Evolutionary conservation across 2,329 filamentous ascomycete genomes (phyloP).

Genomic region (Alternaria arborescens): DNA sequence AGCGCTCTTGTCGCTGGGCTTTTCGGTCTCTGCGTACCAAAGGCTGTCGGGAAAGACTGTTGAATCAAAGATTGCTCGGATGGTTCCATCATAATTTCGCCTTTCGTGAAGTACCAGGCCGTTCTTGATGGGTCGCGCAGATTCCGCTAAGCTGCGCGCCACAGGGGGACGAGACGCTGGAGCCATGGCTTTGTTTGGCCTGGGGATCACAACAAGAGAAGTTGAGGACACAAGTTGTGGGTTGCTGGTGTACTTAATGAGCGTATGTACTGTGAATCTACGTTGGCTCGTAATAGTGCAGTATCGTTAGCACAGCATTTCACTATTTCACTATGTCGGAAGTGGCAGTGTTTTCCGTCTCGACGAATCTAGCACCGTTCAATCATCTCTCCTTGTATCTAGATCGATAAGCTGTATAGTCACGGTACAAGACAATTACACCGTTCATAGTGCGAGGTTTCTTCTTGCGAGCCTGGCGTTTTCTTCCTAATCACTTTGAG

Average conservation of each 20-base stretch:
- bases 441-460: neutral
- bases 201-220: neutral
- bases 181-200: neutral
- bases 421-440: neutral
- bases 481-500: neutral
- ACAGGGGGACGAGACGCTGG: neutral
- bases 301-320: neutral
- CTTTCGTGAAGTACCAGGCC: neutral
- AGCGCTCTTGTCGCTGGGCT: neutral
- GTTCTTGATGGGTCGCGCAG: neutral
- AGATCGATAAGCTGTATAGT: neutral
- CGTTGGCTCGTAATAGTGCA: neutral
- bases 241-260: neutral
- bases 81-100: neutral
- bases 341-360: neutral
- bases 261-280: neutral
- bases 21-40: neutral
- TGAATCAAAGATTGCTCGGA: neutral
- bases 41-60: neutral
- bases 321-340: neutral
- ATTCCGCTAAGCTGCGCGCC: neutral
- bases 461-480: neutral
- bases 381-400: neutral
- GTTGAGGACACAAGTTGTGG: neutral
- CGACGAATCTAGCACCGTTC: neutral